phyloP scores from a whole-genome alignment of 768 basidiomycete genomes.

The Mycena alexandri region DNA sequence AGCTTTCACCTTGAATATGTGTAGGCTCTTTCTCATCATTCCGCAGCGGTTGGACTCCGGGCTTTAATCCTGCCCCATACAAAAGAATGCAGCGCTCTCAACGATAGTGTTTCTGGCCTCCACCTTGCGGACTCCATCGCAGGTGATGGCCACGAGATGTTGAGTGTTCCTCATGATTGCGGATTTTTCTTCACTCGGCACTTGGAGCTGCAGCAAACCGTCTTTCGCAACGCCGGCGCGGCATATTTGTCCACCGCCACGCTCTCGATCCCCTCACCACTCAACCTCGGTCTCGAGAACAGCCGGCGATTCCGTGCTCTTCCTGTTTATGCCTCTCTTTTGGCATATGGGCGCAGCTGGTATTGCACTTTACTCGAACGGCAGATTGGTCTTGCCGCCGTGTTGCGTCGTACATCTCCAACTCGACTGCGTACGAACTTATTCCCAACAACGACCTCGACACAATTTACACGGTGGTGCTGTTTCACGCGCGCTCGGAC shows the following conservation, averaged over 20 bases:
- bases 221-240: constrained; percentile 31
- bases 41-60: constrained; percentile 32
- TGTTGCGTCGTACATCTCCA: constrained; percentile 30
- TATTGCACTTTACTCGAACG: constrained; percentile 30
- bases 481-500: constrained; percentile 31
- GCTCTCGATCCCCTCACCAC: constrained; percentile 27
- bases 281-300: constrained; percentile 36
- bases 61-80: constrained; percentile 26
- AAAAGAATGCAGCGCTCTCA: constrained; percentile 9
- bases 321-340: constrained; percentile 34
- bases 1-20: background rate
- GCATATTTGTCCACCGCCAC: constrained; percentile 27
- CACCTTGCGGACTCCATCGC: constrained; percentile 34
- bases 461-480: constrained; percentile 34
- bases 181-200: constrained; percentile 35
- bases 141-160: constrained; percentile 35
- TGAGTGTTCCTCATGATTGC: constrained; percentile 35
- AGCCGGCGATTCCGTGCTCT: constrained; percentile 36
- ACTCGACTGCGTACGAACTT: constrained; percentile 30
- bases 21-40: background rate
- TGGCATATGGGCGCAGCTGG: constrained; percentile 35
- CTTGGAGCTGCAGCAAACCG: constrained; percentile 26
- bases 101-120: constrained; percentile 15
- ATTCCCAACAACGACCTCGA: constrained; percentile 28
- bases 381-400: constrained; percentile 34